These are phyloP conservation scores for Didymella keratinophila DNA, from an alignment of 2,329 filamentous ascomycete species.

Conservation along the genomic window DNA sequence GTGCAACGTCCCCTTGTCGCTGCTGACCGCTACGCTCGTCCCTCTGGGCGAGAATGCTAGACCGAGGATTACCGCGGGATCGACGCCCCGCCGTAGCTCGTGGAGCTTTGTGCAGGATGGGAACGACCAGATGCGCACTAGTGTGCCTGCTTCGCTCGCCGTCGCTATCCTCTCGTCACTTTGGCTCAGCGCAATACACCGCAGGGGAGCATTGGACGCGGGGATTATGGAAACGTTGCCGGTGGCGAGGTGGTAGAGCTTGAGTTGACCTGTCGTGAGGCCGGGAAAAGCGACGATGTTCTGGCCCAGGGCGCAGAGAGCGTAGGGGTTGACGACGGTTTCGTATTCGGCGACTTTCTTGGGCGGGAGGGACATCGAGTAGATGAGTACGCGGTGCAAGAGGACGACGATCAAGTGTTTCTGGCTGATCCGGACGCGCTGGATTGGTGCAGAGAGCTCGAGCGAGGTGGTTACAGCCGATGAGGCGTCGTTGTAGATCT, in stretches of 20 bases:
- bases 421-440: constrained; percentile 78
- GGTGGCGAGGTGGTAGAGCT: constrained; percentile 79
- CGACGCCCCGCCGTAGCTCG: constrained; percentile 87
- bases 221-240: constrained; percentile 92
- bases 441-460: constrained; percentile 79
- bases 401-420: constrained; percentile 81
- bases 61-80: constrained; percentile 86
- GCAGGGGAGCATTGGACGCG: constrained; percentile 80
- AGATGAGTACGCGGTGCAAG: constrained; percentile 81
- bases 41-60: constrained; percentile 86
- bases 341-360: constrained; percentile 78
- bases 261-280: constrained; percentile 85
- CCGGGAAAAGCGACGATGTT: constrained; percentile 84
- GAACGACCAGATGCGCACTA: constrained; percentile 86
- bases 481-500: constrained; percentile 91
- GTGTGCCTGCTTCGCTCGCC: constrained; percentile 89
- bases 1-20: constrained; percentile 95
- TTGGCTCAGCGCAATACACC: constrained; percentile 79
- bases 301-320: constrained; percentile 78
- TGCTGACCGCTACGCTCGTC: constrained; percentile 84
- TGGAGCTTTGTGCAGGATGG: constrained; percentile 79
- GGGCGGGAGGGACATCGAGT: constrained; percentile 77
- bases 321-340: constrained; percentile 83
- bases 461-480: constrained; percentile 77
- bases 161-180: constrained; percentile 86